Evolutionary conservation across 139 green algal genomes (phyloP).

Genomic region (Gonium pectorale): DNA sequence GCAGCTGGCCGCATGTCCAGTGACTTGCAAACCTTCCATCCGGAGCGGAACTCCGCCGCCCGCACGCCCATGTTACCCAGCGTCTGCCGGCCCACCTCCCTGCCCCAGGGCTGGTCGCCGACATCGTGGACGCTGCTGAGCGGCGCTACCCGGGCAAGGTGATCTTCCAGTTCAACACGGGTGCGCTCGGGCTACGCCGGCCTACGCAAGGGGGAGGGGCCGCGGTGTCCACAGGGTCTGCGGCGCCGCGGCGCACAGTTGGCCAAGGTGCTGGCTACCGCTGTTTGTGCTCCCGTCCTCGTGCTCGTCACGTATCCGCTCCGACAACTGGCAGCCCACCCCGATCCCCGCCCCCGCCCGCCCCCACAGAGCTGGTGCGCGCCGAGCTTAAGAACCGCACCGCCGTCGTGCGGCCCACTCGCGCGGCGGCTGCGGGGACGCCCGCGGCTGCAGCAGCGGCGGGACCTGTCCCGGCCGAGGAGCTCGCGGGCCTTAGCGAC

Average conservation of each 20-base stretch:
- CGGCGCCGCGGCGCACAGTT: too few relatives aligned
- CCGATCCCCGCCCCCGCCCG: neutral
- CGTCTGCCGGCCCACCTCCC: neutral
- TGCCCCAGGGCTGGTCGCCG: neutral
- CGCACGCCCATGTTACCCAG: too few relatives aligned
- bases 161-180: slow-evolving; percentile 26
- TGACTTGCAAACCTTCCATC: too few relatives aligned
- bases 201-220: too few relatives aligned
- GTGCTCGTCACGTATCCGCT: neutral
- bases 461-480: too few relatives aligned
- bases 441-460: neutral
- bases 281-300: neutral
- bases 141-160: slow-evolving; percentile 17
- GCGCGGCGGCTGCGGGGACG: neutral
- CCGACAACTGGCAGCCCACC: neutral
- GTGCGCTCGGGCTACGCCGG: neutral
- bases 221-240: too few relatives aligned
- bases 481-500: neutral
- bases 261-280: too few relatives aligned
- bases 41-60: too few relatives aligned
- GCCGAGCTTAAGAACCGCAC: slow-evolving; percentile 32
- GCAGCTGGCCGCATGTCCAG: too few relatives aligned
- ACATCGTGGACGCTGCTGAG: slow-evolving; percentile 23
- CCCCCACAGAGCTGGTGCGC: slow-evolving; percentile 10
- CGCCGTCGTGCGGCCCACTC: neutral